Conservation (phyloP, 768 basidiomycete species). For the Panaeolus cyanescens region DNA sequence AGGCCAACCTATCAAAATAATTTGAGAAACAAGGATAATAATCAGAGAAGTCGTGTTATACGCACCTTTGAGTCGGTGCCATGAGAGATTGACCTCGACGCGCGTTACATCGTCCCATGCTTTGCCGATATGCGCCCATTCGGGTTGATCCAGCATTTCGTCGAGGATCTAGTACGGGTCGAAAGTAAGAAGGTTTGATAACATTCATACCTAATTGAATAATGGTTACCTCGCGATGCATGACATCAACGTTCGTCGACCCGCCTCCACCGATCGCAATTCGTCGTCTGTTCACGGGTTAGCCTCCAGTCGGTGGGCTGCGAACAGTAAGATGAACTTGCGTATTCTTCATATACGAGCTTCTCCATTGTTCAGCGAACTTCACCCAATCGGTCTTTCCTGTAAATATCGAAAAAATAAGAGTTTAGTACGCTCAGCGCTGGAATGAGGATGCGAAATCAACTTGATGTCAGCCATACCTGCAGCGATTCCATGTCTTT, state of each 20-base stretch:
- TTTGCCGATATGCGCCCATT: slow-evolving; percentile 52
- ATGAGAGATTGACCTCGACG: slow-evolving; percentile 45
- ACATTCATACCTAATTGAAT: not conserved
- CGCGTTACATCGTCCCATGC: slow-evolving; percentile 47
- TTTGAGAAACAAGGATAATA: not conserved
- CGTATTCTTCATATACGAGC: slow-evolving; percentile 50
- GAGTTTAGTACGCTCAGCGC: not conserved
- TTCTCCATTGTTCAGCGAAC: slow-evolving; percentile 61
- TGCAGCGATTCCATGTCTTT: slow-evolving; percentile 22
- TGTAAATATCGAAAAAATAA: not conserved
- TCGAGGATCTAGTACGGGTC: slow-evolving; percentile 51
- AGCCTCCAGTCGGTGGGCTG: not conserved
- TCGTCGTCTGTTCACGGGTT: slow-evolving; percentile 29
- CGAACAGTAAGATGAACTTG: slow-evolving; percentile 22
- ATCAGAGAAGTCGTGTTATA: slow-evolving; percentile 5
- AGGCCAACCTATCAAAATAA: slow-evolving; percentile 50
- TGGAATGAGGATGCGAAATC: not conserved
- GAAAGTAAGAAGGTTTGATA: not conserved
- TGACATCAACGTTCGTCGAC: slow-evolving; percentile 50
- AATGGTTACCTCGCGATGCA: slow-evolving; percentile 51
- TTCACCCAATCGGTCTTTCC: slow-evolving; percentile 40
- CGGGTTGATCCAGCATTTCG: slow-evolving; percentile 44
- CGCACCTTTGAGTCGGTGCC: slow-evolving; percentile 68
- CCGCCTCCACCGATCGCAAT: slow-evolving; percentile 50
- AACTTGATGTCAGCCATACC: slow-evolving; percentile 18